Conservation (phyloP, 768 basidiomycete genomes). For the Pisolithus marmoratus region DNA sequence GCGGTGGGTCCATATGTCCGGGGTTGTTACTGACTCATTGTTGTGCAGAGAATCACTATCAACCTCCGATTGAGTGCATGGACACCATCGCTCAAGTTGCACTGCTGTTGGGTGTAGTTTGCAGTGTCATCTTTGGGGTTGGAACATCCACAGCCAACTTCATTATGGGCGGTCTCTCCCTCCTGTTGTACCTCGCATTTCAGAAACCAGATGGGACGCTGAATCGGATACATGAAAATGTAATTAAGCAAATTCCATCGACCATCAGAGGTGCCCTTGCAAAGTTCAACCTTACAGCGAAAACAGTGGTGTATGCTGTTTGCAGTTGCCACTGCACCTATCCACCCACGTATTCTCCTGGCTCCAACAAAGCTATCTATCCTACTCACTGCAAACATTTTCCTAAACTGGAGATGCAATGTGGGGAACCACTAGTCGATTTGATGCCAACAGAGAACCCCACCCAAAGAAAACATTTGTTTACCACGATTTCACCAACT, state of each 20-base stretch:
- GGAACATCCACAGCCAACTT: constrained; percentile 9
- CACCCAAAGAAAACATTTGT: no score
- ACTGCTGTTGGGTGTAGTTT: constrained; percentile 14
- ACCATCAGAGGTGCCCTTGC: background rate
- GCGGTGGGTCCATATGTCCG: no score
- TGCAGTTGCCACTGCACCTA: constrained; percentile 2
- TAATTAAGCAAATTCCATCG: background rate
- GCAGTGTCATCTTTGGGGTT: constrained; percentile 13
- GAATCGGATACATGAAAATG: no score
- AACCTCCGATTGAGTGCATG: background rate
- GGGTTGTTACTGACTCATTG: no score
- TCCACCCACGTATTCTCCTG: background rate
- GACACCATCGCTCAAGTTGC: constrained; percentile 12
- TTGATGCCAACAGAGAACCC: no score
- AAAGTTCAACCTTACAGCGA: background rate
- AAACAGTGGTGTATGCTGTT: background rate
- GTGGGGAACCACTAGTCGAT: no score
- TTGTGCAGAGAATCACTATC: background rate
- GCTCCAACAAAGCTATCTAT: background rate
- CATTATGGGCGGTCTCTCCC: constrained; percentile 13
- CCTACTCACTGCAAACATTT: background rate
- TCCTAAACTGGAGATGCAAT: no score
- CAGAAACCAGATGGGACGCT: no score
- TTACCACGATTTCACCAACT: no score
- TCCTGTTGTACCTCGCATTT: no score